Conservation (phyloP, 805 yeast species). For the Wickerhamomyces silvicola region DNA sequence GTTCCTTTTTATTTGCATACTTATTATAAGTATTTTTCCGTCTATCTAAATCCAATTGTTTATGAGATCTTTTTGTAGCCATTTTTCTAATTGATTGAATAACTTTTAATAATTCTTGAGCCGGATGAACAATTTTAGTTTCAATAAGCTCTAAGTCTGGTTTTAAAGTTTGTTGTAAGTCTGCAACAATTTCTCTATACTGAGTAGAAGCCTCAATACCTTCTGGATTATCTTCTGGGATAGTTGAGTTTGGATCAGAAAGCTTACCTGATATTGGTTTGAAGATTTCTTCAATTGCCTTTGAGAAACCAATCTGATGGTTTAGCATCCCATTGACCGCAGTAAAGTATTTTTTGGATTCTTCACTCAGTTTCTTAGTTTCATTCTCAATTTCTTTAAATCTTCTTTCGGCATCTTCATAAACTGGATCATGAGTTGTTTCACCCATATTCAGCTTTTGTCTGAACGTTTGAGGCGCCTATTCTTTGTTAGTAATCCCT, state of each 20-base stretch:
- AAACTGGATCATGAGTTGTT: conserved; percentile 76
- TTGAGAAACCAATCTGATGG: conserved; percentile 92
- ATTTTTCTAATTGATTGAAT: conserved; percentile 82
- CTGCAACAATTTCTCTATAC: conserved; percentile 81
- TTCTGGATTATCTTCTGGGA: conserved; percentile 92
- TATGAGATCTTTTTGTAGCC: conserved; percentile 93
- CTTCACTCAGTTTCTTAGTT: conserved; percentile 84
- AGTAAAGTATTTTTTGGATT: conserved; percentile 80
- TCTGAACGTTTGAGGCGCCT: conserved; percentile 86
- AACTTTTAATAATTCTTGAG: conserved; percentile 80
- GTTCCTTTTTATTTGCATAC: conserved; percentile 76
- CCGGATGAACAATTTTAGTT: conserved; percentile 82
- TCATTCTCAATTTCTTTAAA: conserved; percentile 88
- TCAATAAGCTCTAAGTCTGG: conserved; percentile 94
- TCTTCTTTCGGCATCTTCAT: conserved; percentile 92
- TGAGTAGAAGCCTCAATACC: conserved; percentile 94
- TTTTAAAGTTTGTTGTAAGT: conserved; percentile 74
- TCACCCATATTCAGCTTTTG: conserved; percentile 90
- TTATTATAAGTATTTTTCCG: conserved; percentile 64
- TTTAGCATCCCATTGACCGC: conserved; percentile 93
- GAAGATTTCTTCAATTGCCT: conserved; percentile 90
- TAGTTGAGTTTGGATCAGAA: conserved; percentile 80
- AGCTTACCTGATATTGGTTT: conserved; percentile 92
- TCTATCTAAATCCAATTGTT: conserved; percentile 90
- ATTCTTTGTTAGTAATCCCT: conserved; percentile 3